Percentiles rank a stretch among this genome's conserved stretches.
These are phyloP conservation scores for Lactifluus volemus DNA, from an alignment of 768 basidiomycete genomes.

Conservation along the genomic window DNA sequence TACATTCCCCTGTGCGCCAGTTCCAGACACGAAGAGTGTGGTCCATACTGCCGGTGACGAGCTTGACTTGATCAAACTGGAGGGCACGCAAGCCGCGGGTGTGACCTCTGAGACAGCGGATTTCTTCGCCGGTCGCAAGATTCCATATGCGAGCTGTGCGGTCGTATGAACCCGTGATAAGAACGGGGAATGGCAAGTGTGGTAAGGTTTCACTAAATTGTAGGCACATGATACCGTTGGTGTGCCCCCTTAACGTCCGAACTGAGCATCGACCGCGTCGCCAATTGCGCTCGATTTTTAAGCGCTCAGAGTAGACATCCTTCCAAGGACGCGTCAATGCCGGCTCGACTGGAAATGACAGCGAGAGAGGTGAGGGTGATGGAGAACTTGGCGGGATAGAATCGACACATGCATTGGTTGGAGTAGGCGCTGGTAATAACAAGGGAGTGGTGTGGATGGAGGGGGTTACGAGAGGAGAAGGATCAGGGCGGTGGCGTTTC, in stretches of 20 bases:
- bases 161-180: slow-evolving; percentile 98
- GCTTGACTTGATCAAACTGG: slow-evolving; percentile 92
- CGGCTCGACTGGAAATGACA: slow-evolving; percentile 12
- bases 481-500: slow-evolving; percentile 5
- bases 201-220: slow-evolving; percentile 83
- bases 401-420: not conserved
- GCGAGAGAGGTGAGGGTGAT: slow-evolving; percentile 11
- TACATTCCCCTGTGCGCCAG: slow-evolving; percentile 84
- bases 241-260: slow-evolving; percentile 84
- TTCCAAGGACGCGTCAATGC: slow-evolving; percentile 90
- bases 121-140: slow-evolving; percentile 78
- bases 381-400: not conserved
- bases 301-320: slow-evolving; percentile 94
- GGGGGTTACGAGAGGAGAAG: not conserved
- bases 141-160: slow-evolving; percentile 95
- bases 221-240: slow-evolving; percentile 94
- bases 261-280: slow-evolving; percentile 82
- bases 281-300: slow-evolving; percentile 96
- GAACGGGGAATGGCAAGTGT: slow-evolving; percentile 82
- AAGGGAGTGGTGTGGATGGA: not conserved
- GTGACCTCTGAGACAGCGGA: slow-evolving; percentile 82
- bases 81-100: slow-evolving; percentile 85
- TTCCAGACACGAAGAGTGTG: slow-evolving; percentile 93
- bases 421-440: not conserved
- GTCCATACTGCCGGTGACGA: slow-evolving; percentile 97